Conservation (phyloP, 441 rosid species). For the Pelargonium fulgidum region DNA sequence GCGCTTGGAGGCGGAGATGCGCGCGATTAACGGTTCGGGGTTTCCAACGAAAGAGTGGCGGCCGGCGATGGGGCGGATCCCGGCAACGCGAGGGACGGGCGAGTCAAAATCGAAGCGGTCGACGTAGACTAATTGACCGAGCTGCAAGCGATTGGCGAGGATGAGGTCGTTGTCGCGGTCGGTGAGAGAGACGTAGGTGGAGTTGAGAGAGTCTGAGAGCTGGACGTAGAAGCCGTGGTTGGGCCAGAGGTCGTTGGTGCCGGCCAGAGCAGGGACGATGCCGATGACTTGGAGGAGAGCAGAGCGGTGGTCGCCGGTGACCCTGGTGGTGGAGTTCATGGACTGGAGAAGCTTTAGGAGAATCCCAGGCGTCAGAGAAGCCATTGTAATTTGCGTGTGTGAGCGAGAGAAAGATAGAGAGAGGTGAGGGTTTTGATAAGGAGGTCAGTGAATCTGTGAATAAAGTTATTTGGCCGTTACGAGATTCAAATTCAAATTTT, state of each 20-base stretch:
- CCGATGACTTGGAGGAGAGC: conserved; percentile 78
- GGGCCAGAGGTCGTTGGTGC: conserved; percentile 68
- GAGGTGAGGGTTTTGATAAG: background rate
- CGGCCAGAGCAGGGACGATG: conserved; percentile 82
- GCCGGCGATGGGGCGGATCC: conserved; percentile 75
- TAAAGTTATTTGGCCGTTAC: background rate
- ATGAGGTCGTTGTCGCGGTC: conserved; percentile 78
- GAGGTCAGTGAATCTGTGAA: background rate
- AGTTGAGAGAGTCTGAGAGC: conserved; percentile 86
- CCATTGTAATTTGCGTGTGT: conserved; percentile 39
- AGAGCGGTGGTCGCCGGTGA: conserved; percentile 85
- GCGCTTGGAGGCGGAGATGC: conserved; percentile 54
- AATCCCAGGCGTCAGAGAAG: conserved; percentile 71
- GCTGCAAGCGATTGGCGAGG: conserved; percentile 84
- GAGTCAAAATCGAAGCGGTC: conserved; percentile 70
- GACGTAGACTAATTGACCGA: conserved; percentile 78
- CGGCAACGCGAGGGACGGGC: conserved; percentile 70
- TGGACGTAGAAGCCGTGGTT: conserved; percentile 88
- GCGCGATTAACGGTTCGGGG: conserved; percentile 72
- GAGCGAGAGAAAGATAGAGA: background rate
- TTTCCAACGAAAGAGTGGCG: conserved; percentile 72
- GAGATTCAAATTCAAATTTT: background rate
- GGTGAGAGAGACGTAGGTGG: conserved; percentile 90
- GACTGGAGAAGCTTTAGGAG: conserved; percentile 83
- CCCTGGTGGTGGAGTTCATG: conserved; percentile 66